A percentile compares a stretch with the other conserved stretches of the same genome.
Evolutionary conservation across 2,329 filamentous ascomycete genomes (phyloP).

Genomic region (Zymoseptoria ardabiliae): DNA sequence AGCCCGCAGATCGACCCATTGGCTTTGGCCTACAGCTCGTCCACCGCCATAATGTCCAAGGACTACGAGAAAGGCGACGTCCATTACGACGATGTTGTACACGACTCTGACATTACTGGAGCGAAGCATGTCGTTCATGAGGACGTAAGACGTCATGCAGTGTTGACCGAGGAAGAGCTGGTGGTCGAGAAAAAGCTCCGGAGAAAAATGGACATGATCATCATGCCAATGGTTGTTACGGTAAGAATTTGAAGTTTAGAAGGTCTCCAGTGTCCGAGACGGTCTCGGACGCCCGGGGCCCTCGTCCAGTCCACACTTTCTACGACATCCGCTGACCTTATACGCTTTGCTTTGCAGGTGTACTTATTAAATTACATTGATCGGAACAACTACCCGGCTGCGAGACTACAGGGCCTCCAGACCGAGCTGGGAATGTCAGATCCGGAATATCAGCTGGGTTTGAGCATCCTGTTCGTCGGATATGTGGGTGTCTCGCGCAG

Average conservation of each 20-base stretch:
- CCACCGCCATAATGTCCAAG: conserved; percentile 1
- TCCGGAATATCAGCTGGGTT: conserved; percentile 54
- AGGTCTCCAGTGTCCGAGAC: background rate
- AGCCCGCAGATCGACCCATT: background rate
- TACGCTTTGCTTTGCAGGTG: conserved; percentile 1
- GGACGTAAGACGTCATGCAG: conserved; percentile 20
- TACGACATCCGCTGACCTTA: conserved; percentile 38
- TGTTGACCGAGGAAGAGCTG: conserved; percentile 26
- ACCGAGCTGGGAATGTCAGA: conserved; percentile 50
- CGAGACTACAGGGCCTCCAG: conserved; percentile 57
- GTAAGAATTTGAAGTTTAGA: conserved; percentile 34
- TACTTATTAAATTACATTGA: conserved; percentile 27
- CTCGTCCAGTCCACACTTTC: background rate
- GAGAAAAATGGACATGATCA: conserved; percentile 61
- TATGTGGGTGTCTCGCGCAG: conserved; percentile 43
- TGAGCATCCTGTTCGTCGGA: conserved; percentile 54
- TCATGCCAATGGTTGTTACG: conserved; percentile 64
- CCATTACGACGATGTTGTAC: conserved; percentile 19
- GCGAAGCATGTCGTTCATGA: conserved; percentile 11
- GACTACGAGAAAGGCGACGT: conserved; percentile 16
- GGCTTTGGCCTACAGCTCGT: background rate
- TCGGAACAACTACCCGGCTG: conserved; percentile 56
- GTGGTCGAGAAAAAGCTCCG: conserved; percentile 50
- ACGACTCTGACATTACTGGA: conserved; percentile 20
- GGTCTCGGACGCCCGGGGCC: background rate